These are phyloP conservation scores for Sporobolomyces phaffii DNA, from an alignment of 768 basidiomycete species.

Conservation along the genomic window DNA sequence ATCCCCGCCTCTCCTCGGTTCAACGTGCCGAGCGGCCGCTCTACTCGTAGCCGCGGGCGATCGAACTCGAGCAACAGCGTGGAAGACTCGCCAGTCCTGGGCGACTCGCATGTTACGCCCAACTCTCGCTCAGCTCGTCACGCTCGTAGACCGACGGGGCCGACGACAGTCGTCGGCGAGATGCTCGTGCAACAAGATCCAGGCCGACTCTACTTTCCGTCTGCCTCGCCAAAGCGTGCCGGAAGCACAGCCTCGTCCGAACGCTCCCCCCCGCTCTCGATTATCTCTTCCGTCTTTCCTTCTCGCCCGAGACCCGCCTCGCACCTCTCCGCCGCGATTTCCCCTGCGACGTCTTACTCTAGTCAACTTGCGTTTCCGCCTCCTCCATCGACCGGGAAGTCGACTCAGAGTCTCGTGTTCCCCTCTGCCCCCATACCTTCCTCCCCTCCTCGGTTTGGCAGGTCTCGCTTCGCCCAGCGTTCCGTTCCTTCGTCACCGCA, in stretches of 20 bases:
- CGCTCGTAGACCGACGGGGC: background rate
- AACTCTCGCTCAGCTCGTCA: background rate
- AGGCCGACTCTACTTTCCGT: slow-evolving; percentile 10
- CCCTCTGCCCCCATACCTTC: slow-evolving; percentile 2
- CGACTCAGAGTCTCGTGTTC: background rate
- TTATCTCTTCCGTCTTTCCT: slow-evolving; percentile 3
- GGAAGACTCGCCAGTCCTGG: background rate
- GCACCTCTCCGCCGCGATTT: background rate
- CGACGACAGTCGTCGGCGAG: background rate
- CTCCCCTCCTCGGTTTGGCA: slow-evolving; percentile 6
- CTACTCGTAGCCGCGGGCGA: background rate
- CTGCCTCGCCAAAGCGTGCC: background rate
- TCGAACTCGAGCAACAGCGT: background rate
- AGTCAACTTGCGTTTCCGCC: background rate
- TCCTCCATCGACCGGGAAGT: background rate
- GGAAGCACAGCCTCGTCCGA: background rate
- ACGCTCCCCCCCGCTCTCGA: slow-evolving; percentile 2
- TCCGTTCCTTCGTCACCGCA: background rate
- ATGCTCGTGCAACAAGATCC: background rate
- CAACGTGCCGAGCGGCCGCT: background rate
- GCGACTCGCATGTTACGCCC: background rate
- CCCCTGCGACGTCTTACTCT: background rate
- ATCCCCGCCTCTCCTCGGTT: background rate
- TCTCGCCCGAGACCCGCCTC: background rate
- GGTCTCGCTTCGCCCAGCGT: background rate